Base-by-base conservation (phyloP, 2,329 filamentous ascomycete genomes). In the Furcasterigmium furcatum region DNA sequence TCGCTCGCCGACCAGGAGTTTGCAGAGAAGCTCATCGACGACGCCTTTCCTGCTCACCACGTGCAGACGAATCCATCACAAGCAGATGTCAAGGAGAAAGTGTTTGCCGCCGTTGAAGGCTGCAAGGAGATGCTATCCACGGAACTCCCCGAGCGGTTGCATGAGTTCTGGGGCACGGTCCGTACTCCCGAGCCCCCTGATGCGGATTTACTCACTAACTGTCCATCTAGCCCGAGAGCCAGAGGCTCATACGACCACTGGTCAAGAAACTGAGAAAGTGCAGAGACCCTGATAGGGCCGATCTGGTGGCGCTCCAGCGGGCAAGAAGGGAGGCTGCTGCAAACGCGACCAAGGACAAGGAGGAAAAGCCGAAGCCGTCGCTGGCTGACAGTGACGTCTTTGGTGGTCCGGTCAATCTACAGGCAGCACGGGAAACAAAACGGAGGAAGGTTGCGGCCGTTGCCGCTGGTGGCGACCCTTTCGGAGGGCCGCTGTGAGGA, bases 211-310 rank as follows among this genome's bases (percentile, higher is more conserved):
- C 2, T 35, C 35, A 42, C 54, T 57, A 65, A 71, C 52, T 27
- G 24, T 27, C 24, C 50, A 52, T 50, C 58, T 51, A 74, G 70
- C 64, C 65, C 50, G 77, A 74, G 46, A 67, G 61, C 46, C 65
- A 63, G 53, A 70, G 72, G 43, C 65, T 76, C 20, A 73, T 82
- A 53, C 79, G 79, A 35, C 75, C 77, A 0, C 65, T 89, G 12
- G 75, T 82, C 14, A 82, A 77, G 64, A 91, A 89, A 60, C 71
- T 91, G n/a, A 81, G 79, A 49, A 80, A 77, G 55, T 91, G 87
- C 55, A 74, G 84, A 46, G 87, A 92, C 56, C 87, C 87, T 0
- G 84, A 88, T 54, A 81, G 87, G 46, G 80, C 78, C 36, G 85
- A 91, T 61, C 65, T 91, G 4, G 82, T 90, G 16, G 82, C 82